phyloP scores from a whole-genome alignment of 2,329 filamentous ascomycete genomes.

The Beauveria pseudobassiana region DNA sequence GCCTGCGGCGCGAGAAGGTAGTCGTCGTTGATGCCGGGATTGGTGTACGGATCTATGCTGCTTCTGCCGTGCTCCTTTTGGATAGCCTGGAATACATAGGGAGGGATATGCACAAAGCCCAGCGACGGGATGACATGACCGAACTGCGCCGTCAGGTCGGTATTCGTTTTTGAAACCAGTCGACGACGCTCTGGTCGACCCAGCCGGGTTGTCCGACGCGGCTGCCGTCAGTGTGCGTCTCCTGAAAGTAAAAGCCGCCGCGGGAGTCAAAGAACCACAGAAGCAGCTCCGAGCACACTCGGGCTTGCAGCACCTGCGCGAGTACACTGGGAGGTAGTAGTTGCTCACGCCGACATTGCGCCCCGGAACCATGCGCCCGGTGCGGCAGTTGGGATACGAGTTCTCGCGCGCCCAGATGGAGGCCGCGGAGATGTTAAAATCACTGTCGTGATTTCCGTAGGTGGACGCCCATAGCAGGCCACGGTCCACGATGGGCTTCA shows the following conservation, averaged over 20 bases:
- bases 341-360: constrained; percentile 35
- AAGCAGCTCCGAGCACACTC: constrained; percentile 35
- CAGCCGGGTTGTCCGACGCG: constrained; percentile 32
- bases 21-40: constrained; percentile 41
- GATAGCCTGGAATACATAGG: constrained; percentile 32
- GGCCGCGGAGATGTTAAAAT: constrained; percentile 47
- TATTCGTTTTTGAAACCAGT: constrained; percentile 35
- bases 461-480: constrained; percentile 57
- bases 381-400: constrained; percentile 30
- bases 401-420: constrained; percentile 35
- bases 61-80: constrained; percentile 23
- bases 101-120: constrained; percentile 42
- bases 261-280: constrained; percentile 68
- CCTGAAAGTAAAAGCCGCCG: constrained; percentile 47
- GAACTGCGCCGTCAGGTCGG: constrained; percentile 22
- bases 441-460: constrained; percentile 64
- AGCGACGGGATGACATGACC: constrained; percentile 34
- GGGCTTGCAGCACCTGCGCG: constrained; percentile 23
- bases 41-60: constrained; percentile 27
- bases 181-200: constrained; percentile 36
- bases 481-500: constrained; percentile 48
- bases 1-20: constrained; percentile 33
- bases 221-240: constrained; percentile 22
- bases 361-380: constrained; percentile 31
- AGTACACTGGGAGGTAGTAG: constrained; percentile 39